phyloP scores from a whole-genome alignment of 495 filamentous ascomycete species.

The Niebla homalea region DNA sequence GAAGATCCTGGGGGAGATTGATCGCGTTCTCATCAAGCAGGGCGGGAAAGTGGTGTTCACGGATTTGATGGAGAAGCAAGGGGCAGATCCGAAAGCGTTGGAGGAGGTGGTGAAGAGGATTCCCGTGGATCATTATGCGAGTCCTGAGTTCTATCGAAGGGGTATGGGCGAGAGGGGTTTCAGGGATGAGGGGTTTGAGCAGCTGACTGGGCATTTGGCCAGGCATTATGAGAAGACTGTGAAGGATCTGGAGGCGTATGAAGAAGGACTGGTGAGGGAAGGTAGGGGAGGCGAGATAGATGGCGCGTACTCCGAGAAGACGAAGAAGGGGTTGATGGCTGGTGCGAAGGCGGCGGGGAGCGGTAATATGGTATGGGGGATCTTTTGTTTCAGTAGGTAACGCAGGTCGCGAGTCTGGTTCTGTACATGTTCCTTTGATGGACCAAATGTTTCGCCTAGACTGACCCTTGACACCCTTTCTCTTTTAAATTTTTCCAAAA shows the following conservation, averaged over 20 bases:
- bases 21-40: conserved; percentile 6
- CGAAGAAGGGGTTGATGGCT: background rate
- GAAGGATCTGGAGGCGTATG: conserved; percentile 3
- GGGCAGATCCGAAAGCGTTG: background rate
- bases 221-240: conserved; percentile 9
- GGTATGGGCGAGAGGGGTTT: conserved; percentile 6
- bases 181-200: conserved; percentile 2
- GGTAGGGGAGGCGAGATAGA: background rate
- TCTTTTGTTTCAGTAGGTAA: background rate
- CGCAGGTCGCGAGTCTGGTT: too few relatives aligned
- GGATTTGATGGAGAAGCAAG: conserved; percentile 9
- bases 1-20: conserved; percentile 7
- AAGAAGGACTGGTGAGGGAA: conserved; percentile 2
- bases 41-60: conserved; percentile 10
- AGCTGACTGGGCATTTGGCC: conserved; percentile 9
- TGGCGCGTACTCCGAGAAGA: background rate
- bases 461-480: too few relatives aligned
- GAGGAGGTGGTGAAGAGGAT: conserved; percentile 4
- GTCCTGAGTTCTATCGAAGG: conserved; percentile 2
- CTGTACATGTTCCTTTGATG: too few relatives aligned
- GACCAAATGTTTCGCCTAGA: too few relatives aligned
- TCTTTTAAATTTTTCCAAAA: too few relatives aligned
- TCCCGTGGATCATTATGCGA: conserved; percentile 2
- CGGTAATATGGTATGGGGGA: background rate
- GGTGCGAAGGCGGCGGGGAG: background rate